Evolutionary conservation across 148 eudicot genomes (phyloP), one percentile per base, ranked within the genome.

Genomic region (Spergularia marina): DNA sequence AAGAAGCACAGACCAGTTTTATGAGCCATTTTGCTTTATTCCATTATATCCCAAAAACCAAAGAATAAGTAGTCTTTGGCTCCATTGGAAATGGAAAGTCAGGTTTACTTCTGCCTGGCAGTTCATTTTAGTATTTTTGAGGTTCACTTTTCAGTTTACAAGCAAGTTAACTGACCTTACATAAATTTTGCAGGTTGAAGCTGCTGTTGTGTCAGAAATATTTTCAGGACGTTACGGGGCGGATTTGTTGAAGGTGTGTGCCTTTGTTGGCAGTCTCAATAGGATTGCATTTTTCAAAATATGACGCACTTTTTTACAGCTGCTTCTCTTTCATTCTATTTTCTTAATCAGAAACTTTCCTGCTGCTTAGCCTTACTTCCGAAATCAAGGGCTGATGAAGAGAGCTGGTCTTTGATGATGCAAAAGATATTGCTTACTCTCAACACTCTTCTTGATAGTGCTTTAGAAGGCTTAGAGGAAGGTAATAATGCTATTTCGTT

Each of bases 381-480:
- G 65, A 92, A 86, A 79, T 86, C 96, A 73, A 87, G 74, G 79
- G 97, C 96, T 78, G 97, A 91, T 76, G 94, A 79, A 81, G 89
- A 84, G 54, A 93, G 94, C 87, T 93, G 98, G 98, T 84, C 80
- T 40, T 73, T 86, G 81, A 83, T 95, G 97, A 87, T 95, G 88
- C 87, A 86, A 74, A 95, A 91, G 84, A 78, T 95, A 72, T 79
- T 92, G 74, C 65, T 90, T 15, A 79, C 88, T 30, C 65, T 90
- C 59, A 84, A 81, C 78, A 39, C 61, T 74, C 90, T 87, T 74
- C 79, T 95, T 71, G 86, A 85, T 80, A 91, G 85, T 71, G 87
- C 84, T 44, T 88, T 95, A 76, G 97, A 90, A 86, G 96, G 96
- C 52, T 85, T 90, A 61, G 98, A 95, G 84, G 94, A 92, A 83